phyloP scores from a whole-genome alignment of 495 filamentous ascomycete species.

The Sabuloglossum arenarium region DNA sequence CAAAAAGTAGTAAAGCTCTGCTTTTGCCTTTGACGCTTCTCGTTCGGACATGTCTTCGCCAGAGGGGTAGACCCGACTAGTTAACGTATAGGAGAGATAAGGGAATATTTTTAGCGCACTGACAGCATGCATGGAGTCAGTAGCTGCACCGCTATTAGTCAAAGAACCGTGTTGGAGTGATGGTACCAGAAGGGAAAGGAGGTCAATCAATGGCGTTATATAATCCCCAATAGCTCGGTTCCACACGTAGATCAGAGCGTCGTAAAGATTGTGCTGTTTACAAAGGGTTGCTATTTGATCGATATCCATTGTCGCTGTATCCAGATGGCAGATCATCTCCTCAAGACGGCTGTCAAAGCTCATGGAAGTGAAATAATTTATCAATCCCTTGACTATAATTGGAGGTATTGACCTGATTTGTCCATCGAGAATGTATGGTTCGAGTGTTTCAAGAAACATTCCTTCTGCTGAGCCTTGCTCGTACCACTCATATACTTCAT shows the following conservation, averaged over 20 bases:
- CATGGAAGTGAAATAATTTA: conserved; percentile 53
- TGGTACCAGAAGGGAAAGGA: conserved; percentile 49
- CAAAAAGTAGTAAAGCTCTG: conserved; percentile 74
- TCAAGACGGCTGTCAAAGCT: conserved; percentile 61
- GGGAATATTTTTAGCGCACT: conserved; percentile 87
- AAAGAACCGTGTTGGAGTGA: conserved; percentile 29
- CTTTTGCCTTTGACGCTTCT: conserved; percentile 54
- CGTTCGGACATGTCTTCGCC: conserved; percentile 48
- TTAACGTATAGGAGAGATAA: conserved; percentile 83
- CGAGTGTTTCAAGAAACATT: conserved; percentile 70
- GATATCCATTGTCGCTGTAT: conserved; percentile 78
- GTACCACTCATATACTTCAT: conserved; percentile 75
- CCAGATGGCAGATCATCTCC: conserved; percentile 83
- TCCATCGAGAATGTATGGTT: conserved; percentile 64
- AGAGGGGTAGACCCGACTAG: conserved; percentile 75
- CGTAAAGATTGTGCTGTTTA: conserved; percentile 76
- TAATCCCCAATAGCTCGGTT: conserved; percentile 77
- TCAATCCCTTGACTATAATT: conserved; percentile 64
- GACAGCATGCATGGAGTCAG: conserved; percentile 22
- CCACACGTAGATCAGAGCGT: conserved; percentile 95
- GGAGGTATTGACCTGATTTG: conserved; percentile 60
- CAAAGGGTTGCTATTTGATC: conserved; percentile 83
- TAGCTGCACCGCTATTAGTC: conserved; percentile 18
- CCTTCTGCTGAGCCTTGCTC: conserved; percentile 51
- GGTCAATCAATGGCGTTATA: conserved; percentile 71